phyloP scores from a whole-genome alignment of 306 rosid species.

The Casuarina cunninghamiana region DNA sequence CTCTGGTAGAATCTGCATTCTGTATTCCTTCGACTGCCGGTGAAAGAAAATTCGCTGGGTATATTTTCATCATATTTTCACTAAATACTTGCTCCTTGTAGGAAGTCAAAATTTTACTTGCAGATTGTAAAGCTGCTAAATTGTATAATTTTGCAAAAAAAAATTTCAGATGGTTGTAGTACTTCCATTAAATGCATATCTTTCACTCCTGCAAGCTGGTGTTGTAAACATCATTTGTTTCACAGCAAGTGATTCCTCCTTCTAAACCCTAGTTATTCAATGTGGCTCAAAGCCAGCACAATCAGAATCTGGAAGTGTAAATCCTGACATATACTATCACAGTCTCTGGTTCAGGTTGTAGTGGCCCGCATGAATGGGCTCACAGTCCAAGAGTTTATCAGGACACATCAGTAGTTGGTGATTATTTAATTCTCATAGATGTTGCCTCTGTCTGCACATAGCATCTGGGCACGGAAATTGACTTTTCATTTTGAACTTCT shows the following conservation, averaged over 20 bases:
- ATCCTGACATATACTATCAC: background rate
- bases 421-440: too few relatives aligned
- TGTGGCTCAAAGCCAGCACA: background rate
- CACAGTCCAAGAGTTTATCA: too few relatives aligned
- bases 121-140: background rate
- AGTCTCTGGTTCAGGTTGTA: background rate
- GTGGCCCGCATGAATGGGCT: too few relatives aligned
- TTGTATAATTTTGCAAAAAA: background rate
- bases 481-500: background rate
- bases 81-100: background rate
- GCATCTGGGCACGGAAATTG: too few relatives aligned
- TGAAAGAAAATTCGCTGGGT: background rate
- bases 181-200: background rate
- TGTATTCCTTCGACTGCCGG: background rate
- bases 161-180: background rate
- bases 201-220: background rate
- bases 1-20: background rate
- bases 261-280: background rate
- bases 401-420: too few relatives aligned
- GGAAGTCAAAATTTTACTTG: background rate
- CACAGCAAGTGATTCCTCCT: background rate
- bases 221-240: background rate
- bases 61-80: background rate
- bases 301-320: background rate
- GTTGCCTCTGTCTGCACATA: too few relatives aligned